Evolutionary conservation across 495 filamentous ascomycete genomes (phyloP), one percentile per base, ranked within the genome.

Genomic region (Talaromyces adpressus): DNA sequence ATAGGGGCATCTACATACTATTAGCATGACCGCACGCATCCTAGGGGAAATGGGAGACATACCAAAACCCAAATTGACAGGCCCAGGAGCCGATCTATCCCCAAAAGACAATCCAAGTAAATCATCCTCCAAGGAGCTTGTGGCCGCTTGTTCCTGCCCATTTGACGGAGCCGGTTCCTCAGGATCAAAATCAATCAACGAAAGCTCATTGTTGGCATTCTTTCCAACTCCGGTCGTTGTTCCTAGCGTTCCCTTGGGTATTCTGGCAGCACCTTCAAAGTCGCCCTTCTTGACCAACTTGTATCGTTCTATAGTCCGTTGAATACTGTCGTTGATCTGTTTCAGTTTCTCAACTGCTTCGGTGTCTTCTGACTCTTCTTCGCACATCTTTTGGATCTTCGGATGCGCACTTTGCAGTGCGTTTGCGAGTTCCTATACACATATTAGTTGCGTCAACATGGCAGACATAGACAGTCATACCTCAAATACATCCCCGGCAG

Each of bases 311-410:
- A 98, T 89, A 1, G 94, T 98, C 62, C 93, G 87, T 70, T 97
- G 92, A 84, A 98, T 98, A 75, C 92, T 96, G 72, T 98, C 95
- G 70, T 98, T 98, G 65, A 98, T 97, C 73, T 98, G 92, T 45
- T 98, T 80, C 27, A 98, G 77, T 77, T 98, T 97, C 52, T 91
- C 89, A 9, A 98, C 94, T 16, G 94, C 94, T 75, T 97, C 95
- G 56, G 91, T 85, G 70, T 98, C 94, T 47, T 98, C 94, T 14
- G 91, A 96, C 70, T 98, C 94, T 70, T 98, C 94, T 71, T 98
- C 95, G 71, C 95, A 97, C 93, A 98, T 98, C 77, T 89, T 96
- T 69, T 97, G 92, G 62, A 98, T 98, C 78, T 98, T 98, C 1
- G 94, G 95, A 61, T 98, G 95, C 11, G 94, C 95, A 67, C 91